Evolutionary conservation across 2,329 filamentous ascomycete genomes (phyloP).

Genomic region (Chaetomium olivaceum): DNA sequence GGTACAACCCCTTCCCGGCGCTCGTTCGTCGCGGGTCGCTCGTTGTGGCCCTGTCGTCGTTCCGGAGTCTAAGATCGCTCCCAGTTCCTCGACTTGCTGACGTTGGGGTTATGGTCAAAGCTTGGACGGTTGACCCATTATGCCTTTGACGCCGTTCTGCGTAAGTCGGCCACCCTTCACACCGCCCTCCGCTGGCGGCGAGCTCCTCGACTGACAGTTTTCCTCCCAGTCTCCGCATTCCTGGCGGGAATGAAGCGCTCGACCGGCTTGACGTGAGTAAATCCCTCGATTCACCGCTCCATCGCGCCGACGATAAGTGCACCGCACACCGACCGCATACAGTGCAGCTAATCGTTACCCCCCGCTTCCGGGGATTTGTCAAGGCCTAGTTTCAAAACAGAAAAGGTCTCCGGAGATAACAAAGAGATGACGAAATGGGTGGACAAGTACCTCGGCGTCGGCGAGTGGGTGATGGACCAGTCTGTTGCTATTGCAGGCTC

Average conservation of each 20-base stretch:
- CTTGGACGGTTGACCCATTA: constrained; percentile 92
- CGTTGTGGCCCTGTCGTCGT: constrained; percentile 24
- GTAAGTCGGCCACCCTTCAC: constrained; percentile 58
- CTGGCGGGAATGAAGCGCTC: constrained; percentile 96
- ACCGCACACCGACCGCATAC: neutral
- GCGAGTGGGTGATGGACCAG: constrained; percentile 98
- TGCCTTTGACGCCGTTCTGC: constrained; percentile 90
- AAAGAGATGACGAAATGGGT: constrained; percentile 86
- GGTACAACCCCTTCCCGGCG: constrained; percentile 23
- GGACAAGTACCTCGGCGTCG: constrained; percentile 88
- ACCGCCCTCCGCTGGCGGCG: neutral
- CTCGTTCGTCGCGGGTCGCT: constrained; percentile 20
- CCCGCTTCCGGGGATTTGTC: constrained; percentile 43
- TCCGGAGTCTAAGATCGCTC: constrained; percentile 43
- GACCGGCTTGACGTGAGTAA: constrained; percentile 91
- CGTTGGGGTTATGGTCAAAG: constrained; percentile 72
- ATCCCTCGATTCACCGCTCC: constrained; percentile 13
- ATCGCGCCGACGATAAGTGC: neutral
- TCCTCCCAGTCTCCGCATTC: constrained; percentile 79
- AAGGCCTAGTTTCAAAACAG: constrained; percentile 81
- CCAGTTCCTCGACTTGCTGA: constrained; percentile 67
- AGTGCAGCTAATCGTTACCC: constrained; percentile 45
- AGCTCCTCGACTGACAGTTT: neutral
- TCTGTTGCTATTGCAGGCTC: constrained; percentile 88
- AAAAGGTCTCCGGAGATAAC: constrained; percentile 76